phyloP scores from a whole-genome alignment of 2,329 filamentous ascomycete genomes.

The Neoarthrinium moseri region DNA sequence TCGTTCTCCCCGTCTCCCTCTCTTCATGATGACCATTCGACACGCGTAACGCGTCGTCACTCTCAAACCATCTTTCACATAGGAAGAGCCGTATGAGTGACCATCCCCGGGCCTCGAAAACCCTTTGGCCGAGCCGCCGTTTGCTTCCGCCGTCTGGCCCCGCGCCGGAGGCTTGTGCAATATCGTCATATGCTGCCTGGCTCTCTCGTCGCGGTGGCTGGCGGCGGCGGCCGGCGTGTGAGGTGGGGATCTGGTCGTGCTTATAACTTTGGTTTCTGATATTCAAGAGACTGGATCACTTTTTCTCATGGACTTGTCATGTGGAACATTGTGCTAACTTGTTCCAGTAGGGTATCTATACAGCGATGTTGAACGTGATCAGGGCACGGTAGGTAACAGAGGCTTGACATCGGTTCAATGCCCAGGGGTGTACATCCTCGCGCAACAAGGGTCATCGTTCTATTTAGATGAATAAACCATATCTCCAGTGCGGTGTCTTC shows the following conservation, averaged over 20 bases:
- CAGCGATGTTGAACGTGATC: no score
- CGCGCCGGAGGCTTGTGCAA: conserved; percentile 27
- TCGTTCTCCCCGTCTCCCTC: background rate
- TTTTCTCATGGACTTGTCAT: no score
- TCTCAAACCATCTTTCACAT: conserved; percentile 9
- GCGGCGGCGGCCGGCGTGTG: conserved; percentile 17
- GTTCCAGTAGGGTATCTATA: no score
- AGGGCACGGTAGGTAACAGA: no score
- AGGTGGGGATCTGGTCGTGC: conserved; percentile 32
- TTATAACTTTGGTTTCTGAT: conserved; percentile 31
- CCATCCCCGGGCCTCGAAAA: conserved; percentile 13
- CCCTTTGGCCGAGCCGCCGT: conserved; percentile 11
- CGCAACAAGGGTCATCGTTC: no score
- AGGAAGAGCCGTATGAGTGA: conserved; percentile 13
- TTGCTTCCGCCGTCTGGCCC: conserved; percentile 1
- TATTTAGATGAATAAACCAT: no score
- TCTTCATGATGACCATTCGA: conserved; percentile 9
- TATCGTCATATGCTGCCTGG: conserved; percentile 33
- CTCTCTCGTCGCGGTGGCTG: conserved; percentile 18
- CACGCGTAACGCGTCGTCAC: conserved; percentile 7
- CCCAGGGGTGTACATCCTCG: no score
- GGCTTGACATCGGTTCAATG: no score
- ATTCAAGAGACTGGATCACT: no score
- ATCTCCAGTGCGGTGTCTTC: no score
- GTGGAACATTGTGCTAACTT: no score